Evolutionary conservation across 1,284 basidiomycete genomes (phyloP).

Genomic region (Cystobasidium sp.): DNA sequence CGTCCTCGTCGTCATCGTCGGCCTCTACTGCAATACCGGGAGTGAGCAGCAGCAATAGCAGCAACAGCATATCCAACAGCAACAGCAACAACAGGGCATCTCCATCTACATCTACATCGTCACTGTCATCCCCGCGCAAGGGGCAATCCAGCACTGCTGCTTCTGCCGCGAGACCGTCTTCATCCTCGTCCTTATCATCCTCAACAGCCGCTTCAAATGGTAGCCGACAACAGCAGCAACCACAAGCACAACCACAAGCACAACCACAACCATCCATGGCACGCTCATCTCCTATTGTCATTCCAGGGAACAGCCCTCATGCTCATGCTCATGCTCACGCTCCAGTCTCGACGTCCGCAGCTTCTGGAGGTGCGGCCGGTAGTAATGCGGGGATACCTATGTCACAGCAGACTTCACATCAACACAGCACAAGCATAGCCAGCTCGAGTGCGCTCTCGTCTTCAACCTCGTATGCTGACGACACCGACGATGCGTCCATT

Average conservation of each 20-base stretch:
- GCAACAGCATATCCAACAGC: background rate
- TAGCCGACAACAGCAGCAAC: background rate
- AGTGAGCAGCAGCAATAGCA: background rate
- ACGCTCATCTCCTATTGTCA: background rate
- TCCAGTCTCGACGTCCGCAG: background rate
- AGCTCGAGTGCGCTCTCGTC: constrained; percentile 5
- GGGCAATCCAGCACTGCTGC: background rate
- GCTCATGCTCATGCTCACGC: background rate
- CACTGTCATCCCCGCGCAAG: background rate
- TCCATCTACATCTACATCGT: too few relatives aligned
- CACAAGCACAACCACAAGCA: background rate
- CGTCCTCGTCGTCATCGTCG: constrained; percentile 11
- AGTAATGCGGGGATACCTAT: constrained; percentile 7
- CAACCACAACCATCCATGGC: background rate
- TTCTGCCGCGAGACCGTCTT: background rate
- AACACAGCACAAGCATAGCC: constrained; percentile 21
- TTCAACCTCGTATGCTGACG: constrained; percentile 11
- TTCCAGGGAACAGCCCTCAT: constrained; percentile 17
- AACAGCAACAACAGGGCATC: background rate
- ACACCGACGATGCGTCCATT: constrained; percentile 19
- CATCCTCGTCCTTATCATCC: background rate
- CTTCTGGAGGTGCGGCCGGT: background rate
- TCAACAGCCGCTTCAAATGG: constrained; percentile 3
- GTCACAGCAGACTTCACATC: background rate
- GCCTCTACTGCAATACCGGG: background rate